These are phyloP conservation scores for Leptographium procerum DNA, from an alignment of 2,329 filamentous ascomycete genomes.

Conservation along the genomic window DNA sequence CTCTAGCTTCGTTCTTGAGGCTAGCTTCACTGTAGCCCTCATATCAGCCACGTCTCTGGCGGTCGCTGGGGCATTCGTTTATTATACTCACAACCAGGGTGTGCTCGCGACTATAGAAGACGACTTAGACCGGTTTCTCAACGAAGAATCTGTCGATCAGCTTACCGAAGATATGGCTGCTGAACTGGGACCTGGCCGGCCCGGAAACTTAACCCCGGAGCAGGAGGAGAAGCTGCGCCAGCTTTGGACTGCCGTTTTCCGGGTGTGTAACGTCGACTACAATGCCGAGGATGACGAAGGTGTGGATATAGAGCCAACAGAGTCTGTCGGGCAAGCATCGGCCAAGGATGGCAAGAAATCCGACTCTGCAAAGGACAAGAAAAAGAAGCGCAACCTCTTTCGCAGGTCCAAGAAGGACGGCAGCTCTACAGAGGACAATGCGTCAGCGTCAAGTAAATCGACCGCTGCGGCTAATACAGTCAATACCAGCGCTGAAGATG, in stretches of 20 bases:
- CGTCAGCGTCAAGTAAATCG: not conserved
- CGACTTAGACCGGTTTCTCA: not conserved
- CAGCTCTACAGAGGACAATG: slow-evolving; percentile 20
- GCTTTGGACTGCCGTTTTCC: slow-evolving; percentile 68
- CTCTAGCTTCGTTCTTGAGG: not conserved
- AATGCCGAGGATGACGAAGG: slow-evolving; percentile 17
- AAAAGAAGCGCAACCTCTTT: slow-evolving; percentile 62
- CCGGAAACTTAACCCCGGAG: slow-evolving; percentile 79
- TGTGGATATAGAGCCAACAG: slow-evolving; percentile 12
- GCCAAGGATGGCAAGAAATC: slow-evolving; percentile 21
- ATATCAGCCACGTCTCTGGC: slow-evolving; percentile 2
- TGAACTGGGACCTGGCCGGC: slow-evolving; percentile 53
- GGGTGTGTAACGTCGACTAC: slow-evolving; percentile 56
- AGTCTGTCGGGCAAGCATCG: slow-evolving; percentile 14
- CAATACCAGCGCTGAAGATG: slow-evolving; percentile 44
- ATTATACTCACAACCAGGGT: not conserved
- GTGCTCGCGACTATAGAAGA: not conserved
- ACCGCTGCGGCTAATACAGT: too few relatives aligned
- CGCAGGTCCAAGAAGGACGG: slow-evolving; percentile 47
- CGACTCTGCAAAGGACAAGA: slow-evolving; percentile 49
- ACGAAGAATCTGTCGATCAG: not conserved
- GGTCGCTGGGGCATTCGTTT: not conserved
- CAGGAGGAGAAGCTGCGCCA: slow-evolving; percentile 81
- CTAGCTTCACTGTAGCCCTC: slow-evolving; percentile 1
- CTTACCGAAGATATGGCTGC: slow-evolving; percentile 12